phyloP scores from a whole-genome alignment of 805 yeast genomes.

The Ascoidea tarda region DNA sequence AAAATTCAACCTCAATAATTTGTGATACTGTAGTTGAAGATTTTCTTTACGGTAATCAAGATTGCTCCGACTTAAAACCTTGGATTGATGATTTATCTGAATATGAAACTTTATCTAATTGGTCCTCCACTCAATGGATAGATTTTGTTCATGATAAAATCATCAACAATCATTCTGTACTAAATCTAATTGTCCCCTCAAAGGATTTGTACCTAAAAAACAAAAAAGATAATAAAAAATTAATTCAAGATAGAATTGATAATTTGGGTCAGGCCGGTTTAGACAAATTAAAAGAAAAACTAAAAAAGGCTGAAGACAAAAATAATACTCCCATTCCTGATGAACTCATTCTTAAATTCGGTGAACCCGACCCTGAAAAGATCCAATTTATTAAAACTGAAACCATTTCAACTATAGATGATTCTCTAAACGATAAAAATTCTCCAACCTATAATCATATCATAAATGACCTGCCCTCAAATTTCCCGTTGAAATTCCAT shows the following conservation, averaged over 20 bases:
- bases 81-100: constrained; percentile 43
- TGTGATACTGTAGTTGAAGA: constrained; percentile 60
- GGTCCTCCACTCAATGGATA: constrained; percentile 64
- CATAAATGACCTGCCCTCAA: constrained; percentile 19
- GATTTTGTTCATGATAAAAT: constrained; percentile 35
- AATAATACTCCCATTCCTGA: constrained; percentile 75
- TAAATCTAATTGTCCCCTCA: constrained; percentile 66
- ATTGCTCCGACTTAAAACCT: constrained; percentile 44
- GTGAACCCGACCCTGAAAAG: constrained; percentile 59
- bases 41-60: constrained; percentile 62
- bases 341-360: constrained; percentile 43
- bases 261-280: constrained; percentile 50
- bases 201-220: constrained; percentile 34
- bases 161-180: constrained; percentile 45
- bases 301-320: constrained; percentile 46
- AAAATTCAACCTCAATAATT: constrained; percentile 45
- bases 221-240: constrained; percentile 35
- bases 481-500: constrained; percentile 58
- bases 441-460: constrained; percentile 13
- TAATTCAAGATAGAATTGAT: constrained; percentile 33
- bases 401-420: constrained; percentile 38
- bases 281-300: constrained; percentile 28
- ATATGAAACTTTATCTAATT: constrained; percentile 32
- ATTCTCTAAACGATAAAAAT: not conserved
- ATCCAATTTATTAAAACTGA: constrained; percentile 60